phyloP scores from a whole-genome alignment of 78 protist species.

The Dictyostelium intermedium region DNA sequence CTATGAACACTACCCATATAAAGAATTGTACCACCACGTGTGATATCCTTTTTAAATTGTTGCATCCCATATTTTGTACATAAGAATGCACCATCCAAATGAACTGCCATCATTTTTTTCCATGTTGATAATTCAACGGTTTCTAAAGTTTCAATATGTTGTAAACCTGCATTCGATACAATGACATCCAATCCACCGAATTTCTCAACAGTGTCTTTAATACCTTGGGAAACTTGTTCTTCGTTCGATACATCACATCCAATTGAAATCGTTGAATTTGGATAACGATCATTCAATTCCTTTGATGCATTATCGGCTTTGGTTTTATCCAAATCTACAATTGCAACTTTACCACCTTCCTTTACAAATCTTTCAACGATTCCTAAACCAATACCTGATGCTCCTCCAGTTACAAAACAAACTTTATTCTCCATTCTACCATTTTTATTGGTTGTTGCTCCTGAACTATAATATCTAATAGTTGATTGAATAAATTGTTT shows the following conservation, averaged over 20 bases:
- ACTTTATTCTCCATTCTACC: conserved; percentile 61
- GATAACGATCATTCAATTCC: conserved; percentile 1
- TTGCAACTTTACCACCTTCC: conserved; percentile 70
- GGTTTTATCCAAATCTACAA: conserved; percentile 48
- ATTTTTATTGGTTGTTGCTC: neutral
- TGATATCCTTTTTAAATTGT: conserved; percentile 52
- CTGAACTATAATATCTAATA: neutral
- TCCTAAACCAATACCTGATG: conserved; percentile 78
- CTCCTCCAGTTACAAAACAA: conserved; percentile 79
- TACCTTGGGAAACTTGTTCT: conserved; percentile 20
- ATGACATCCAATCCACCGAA: conserved; percentile 74
- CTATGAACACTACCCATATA: conserved; percentile 83
- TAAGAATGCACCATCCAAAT: conserved; percentile 85
- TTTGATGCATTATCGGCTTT: neutral
- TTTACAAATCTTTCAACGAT: conserved; percentile 53
- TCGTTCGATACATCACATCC: conserved; percentile 35
- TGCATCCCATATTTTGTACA: conserved; percentile 65
- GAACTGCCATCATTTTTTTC: conserved; percentile 82
- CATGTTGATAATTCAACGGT: conserved; percentile 34
- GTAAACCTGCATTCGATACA: conserved; percentile 82
- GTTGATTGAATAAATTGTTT: neutral
- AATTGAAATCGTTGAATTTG: conserved; percentile 14
- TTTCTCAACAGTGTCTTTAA: neutral
- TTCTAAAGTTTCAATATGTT: conserved; percentile 72
- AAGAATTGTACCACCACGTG: conserved; percentile 70